phyloP scores from a whole-genome alignment of 192 early-diverging fungal species.

The Geranomyces michiganensis region DNA sequence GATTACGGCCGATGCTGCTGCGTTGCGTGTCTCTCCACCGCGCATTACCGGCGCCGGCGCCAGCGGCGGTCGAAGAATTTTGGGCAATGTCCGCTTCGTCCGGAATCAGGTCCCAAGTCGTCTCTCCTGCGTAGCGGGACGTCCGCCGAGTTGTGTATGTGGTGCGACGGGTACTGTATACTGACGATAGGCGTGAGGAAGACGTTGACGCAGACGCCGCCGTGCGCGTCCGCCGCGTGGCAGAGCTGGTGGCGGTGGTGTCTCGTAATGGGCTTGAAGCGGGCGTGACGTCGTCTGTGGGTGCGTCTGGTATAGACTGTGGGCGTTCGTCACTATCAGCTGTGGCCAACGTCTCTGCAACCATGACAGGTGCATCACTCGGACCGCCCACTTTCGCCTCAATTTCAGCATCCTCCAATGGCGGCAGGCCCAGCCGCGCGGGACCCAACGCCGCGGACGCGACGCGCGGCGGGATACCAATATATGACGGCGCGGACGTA shows the following conservation, averaged over 20 bases:
- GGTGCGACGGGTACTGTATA: neutral
- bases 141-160: neutral
- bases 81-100: neutral
- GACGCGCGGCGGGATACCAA: conserved; percentile 26
- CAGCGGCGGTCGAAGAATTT: neutral
- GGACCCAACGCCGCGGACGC: conserved; percentile 16
- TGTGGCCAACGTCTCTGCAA: neutral
- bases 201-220: neutral
- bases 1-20: neutral
- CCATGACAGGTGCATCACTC: neutral
- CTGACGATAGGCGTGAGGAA: neutral
- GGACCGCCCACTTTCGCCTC: neutral
- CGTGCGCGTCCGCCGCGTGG: neutral
- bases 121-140: neutral
- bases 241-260: neutral
- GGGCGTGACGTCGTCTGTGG: neutral
- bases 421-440: neutral
- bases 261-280: neutral
- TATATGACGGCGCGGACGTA: neutral
- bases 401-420: neutral
- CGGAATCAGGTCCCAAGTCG: conserved; percentile 7
- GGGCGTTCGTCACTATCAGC: neutral
- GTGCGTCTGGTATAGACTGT: neutral
- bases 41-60: neutral
- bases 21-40: neutral